Conservation (phyloP, 2,329 filamentous ascomycete genomes). For the Dactylellina cionopaga region DNA sequence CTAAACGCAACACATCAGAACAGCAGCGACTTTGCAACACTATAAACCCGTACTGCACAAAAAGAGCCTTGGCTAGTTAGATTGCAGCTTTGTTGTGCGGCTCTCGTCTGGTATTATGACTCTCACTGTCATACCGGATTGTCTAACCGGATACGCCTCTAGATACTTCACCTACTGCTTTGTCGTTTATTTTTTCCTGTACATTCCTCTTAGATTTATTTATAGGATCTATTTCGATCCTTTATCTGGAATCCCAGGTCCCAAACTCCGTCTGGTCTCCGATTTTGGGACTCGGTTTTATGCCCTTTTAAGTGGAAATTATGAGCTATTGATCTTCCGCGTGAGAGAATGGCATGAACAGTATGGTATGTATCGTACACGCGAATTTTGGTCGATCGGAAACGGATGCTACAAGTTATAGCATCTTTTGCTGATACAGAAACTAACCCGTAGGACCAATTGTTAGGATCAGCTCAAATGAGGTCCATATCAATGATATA, state of each 20-base stretch:
- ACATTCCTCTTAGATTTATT: conserved; percentile 42
- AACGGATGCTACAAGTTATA: neutral
- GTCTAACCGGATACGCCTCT: too few relatives aligned
- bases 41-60: too few relatives aligned
- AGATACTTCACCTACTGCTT: too few relatives aligned
- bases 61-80: too few relatives aligned
- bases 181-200: conserved; percentile 5
- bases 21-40: too few relatives aligned
- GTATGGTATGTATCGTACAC: conserved; percentile 21
- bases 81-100: too few relatives aligned
- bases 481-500: conserved; percentile 58
- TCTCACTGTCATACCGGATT: too few relatives aligned
- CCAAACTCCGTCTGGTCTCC: conserved; percentile 59
- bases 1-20: too few relatives aligned
- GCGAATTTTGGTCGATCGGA: neutral
- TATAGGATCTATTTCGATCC: conserved; percentile 59
- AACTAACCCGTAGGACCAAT: conserved; percentile 59
- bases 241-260: conserved; percentile 59
- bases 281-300: conserved; percentile 55
- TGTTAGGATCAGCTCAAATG: conserved; percentile 60
- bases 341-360: conserved; percentile 16
- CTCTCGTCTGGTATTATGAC: too few relatives aligned
- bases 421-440: neutral
- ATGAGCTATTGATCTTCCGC: neutral
- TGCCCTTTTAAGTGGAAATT: conserved; percentile 17